Conservation (phyloP, 441 rosid genomes). For the Pelargonium fulgidum region DNA sequence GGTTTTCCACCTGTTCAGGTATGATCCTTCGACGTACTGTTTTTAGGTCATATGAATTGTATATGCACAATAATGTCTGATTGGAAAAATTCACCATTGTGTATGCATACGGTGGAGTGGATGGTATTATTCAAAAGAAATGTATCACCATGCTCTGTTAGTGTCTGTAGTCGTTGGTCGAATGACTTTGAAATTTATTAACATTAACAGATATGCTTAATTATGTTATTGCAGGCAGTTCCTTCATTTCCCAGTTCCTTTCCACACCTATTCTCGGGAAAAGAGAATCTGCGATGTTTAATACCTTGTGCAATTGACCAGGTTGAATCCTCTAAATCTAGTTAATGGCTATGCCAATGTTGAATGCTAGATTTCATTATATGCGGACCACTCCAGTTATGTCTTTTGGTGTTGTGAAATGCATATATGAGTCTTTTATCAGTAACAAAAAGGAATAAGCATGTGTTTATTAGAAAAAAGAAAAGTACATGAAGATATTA, state of each 20-base stretch:
- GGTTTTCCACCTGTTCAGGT: conserved; percentile 93
- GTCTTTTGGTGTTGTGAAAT: not conserved
- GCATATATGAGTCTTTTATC: too few species aligned
- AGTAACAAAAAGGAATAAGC: too few species aligned
- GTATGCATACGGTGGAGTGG: too few species aligned
- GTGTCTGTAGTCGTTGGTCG: not conserved
- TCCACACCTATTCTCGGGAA: conserved; percentile 68
- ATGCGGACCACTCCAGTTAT: not conserved
- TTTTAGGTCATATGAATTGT: conserved; percentile 6
- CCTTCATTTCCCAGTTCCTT: conserved; percentile 90
- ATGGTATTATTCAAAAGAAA: not conserved
- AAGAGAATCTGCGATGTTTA: conserved; percentile 67
- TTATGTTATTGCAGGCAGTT: conserved; percentile 55
- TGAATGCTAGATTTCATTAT: not conserved
- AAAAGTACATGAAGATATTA: too few species aligned
- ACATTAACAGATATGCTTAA: not conserved
- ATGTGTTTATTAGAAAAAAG: too few species aligned
- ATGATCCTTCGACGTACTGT: conserved; percentile 18
- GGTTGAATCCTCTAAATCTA: not conserved
- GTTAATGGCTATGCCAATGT: not conserved
- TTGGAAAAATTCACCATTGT: not conserved
- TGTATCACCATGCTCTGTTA: too few species aligned
- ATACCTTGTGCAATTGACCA: conserved; percentile 96
- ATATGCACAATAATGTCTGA: not conserved
- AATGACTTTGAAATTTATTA: not conserved